Evolutionary conservation across 2,329 filamentous ascomycete species (phyloP), one percentile per base, ranked within the genome.

Genomic region (Fusarium euwallaceae): DNA sequence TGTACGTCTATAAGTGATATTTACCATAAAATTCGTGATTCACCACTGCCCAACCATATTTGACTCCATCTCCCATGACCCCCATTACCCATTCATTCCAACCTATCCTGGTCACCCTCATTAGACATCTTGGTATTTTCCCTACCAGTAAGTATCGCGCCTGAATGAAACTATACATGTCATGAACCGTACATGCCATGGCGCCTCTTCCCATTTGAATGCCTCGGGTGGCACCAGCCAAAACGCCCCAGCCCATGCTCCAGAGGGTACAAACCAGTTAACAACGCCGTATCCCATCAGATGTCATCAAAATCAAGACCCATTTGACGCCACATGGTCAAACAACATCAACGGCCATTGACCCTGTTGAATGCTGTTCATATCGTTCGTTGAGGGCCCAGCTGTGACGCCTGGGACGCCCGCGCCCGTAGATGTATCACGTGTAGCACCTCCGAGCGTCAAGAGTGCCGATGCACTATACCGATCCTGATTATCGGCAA

Each of bases 401-500:
- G 68, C 16, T 43, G 75, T 60, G 43, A 69, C 58, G 48, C 64
- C 76, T 48, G 72, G 67, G 39, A 73, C 64, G 59, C 70, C 76
- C 24, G 72, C 45, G 36, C 69, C 67, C 20, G 70, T 43, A 8
- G 67, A 67, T 34, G 62, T 32, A 60, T 77, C 76, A 43, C 78
- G 74, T 41, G 77, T 64, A 37, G 63, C 81, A 20, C 80, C 80
- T 4, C 86, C 87, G 4, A 89, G 80, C 1, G 84, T 86, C 71
- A 89, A 80, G 14, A 89, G 80, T 16, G 87, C 84, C 55, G 83
- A 86, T 32, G 87, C 87, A 69, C 85, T 86, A 78, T 86, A 88
- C 27, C 86, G 83, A 53, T 88, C 86, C 67, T 87, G 86, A 37
- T 80, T 86, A 72, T 88, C 85, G 37, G 85, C 83, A 32, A 90